phyloP scores from a whole-genome alignment of 106 monocot genomes.

The Dendrobium catenatum region DNA sequence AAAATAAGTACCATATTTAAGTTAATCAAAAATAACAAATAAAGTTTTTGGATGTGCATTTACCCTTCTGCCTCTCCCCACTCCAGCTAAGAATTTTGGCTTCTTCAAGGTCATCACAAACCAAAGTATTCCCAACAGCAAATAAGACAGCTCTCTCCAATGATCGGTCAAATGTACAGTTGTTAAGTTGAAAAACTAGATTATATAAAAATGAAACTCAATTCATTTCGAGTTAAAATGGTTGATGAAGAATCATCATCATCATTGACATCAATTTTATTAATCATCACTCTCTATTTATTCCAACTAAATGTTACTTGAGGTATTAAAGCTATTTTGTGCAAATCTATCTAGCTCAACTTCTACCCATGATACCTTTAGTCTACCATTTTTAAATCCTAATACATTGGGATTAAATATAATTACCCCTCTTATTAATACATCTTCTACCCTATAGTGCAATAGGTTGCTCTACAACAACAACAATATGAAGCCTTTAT shows the following conservation, averaged over 20 bases:
- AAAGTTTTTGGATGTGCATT: conserved; percentile 1
- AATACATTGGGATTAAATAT: not conserved
- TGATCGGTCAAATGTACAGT: conserved; percentile 69
- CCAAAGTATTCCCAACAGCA: conserved; percentile 97
- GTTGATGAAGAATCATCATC: not conserved
- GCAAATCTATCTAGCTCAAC: not conserved
- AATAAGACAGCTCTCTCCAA: conserved; percentile 93
- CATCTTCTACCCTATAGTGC: not conserved
- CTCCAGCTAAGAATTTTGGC: conserved; percentile 95
- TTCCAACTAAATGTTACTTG: too few species aligned
- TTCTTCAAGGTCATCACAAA: conserved; percentile 94
- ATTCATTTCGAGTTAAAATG: not conserved
- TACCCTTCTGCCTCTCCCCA: conserved; percentile 92
- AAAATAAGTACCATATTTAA: conserved; percentile 5
- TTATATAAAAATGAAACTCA: not conserved
- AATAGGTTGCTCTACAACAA: not conserved
- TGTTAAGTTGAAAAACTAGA: conserved; percentile 33
- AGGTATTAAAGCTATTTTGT: too few species aligned
- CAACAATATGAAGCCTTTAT: too few species aligned
- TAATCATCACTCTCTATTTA: too few species aligned
- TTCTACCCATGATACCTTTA: not conserved
- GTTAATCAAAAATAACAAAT: not conserved
- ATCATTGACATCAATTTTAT: not conserved
- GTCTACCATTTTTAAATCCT: not conserved
- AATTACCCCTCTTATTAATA: not conserved